Evolutionary conservation across 2,329 filamentous ascomycete species (phyloP), one percentile per base, ranked within the genome.

Genomic region (Boeremia exigua): DNA sequence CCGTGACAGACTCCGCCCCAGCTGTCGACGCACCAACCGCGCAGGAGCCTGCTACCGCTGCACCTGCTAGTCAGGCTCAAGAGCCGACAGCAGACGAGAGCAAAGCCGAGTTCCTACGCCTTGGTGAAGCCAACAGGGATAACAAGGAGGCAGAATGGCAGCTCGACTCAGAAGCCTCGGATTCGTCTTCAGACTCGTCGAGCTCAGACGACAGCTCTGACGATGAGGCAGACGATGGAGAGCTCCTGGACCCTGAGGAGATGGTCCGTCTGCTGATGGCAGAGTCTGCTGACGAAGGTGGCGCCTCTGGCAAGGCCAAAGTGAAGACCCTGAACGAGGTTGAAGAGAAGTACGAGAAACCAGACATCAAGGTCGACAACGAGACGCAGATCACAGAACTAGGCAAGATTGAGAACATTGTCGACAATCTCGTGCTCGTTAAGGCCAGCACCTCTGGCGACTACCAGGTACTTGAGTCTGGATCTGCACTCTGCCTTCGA

Each of bases 261-360:
- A 89, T 91, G 54, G 92, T 91, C 0, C 88, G 88, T 30, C 86
- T 96, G 44, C 80, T 98, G 19, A 96, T 98, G 91, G 89, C 86
- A 38, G 92, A 94, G 61, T 87, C 83, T 29, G 90, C 87, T 2
- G 92, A 90, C 1, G 92, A 95, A 51, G 90, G 93, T 48, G 92
- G 92, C 63, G 86, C 84, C 11, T 84, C 85, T 14, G 79, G 79
- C 23, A 83, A 82, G 44, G 75, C 77, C 47, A 83, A 85, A 39
- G 77, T 96, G 39, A 86, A 89, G 55, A 96, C 92, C 1, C 88
- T 91, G 71, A 96, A 98, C 73, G 95, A 99, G 74, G 67, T 75
- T n/a, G 79, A 81, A 23, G 75, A 77, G 38, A 61, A 77, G 32
- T 73, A 78, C 27, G 71, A 75, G 32, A 91, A 89, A 66, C 94